Evolutionary conservation across 2,329 filamentous ascomycete genomes (phyloP).

Genomic region (Hypomyces perniciosus): DNA sequence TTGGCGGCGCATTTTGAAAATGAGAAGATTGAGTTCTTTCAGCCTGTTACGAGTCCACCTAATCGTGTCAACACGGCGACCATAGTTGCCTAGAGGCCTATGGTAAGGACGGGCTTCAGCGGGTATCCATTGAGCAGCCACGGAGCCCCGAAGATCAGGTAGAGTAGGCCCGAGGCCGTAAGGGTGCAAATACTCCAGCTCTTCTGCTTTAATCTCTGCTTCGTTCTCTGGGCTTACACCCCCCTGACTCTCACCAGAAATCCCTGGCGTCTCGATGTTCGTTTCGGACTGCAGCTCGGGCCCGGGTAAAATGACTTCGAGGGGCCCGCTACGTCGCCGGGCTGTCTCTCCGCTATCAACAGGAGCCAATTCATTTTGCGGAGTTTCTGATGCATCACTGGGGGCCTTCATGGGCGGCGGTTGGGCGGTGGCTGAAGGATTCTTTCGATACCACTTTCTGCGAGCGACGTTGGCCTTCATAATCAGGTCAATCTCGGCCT

Average conservation of each 20-base stretch:
- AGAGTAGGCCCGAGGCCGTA: constrained; percentile 30
- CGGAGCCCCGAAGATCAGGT: constrained; percentile 38
- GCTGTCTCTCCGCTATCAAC: constrained; percentile 4
- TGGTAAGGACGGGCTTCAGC: constrained; percentile 72
- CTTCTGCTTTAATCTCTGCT: constrained; percentile 18
- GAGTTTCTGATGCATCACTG: not conserved
- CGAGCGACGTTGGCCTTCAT: constrained; percentile 69
- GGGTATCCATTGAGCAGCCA: constrained; percentile 70
- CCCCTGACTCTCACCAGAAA: not conserved
- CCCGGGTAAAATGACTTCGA: constrained; percentile 12
- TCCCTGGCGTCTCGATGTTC: not conserved
- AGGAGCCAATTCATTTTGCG: not conserved
- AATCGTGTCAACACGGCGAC: constrained; percentile 91
- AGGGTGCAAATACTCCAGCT: constrained; percentile 31
- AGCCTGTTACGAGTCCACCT: constrained; percentile 67
- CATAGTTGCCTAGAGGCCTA: constrained; percentile 58
- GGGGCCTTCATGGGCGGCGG: not conserved
- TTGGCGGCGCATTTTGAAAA: constrained; percentile 64
- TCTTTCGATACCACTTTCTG: constrained; percentile 41
- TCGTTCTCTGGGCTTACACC: constrained; percentile 3
- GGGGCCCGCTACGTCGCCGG: not conserved
- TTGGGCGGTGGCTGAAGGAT: constrained; percentile 1
- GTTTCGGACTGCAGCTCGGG: constrained; percentile 3
- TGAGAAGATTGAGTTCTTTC: constrained; percentile 33
- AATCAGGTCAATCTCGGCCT: constrained; percentile 79